Base-by-base conservation (phyloP, 140 eudicot species). In the Anethum foeniculum region DNA sequence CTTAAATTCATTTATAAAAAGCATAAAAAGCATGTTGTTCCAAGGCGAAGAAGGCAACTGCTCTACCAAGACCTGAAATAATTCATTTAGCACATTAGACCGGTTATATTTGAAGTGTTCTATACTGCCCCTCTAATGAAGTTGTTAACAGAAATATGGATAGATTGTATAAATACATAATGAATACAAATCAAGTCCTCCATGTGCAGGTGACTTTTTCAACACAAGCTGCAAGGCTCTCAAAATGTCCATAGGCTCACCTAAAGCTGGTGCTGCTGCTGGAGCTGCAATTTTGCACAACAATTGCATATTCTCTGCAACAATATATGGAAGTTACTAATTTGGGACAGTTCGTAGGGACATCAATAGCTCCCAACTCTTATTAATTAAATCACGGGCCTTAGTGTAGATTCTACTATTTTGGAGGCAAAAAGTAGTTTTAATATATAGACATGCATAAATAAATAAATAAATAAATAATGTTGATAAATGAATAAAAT, bases 1-100 rank as follows among this genome's bases (percentile, higher is more conserved):
- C 79, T 67, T 23, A 30, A 30, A 65, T 28, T 3, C 23, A 11
- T 28, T 65, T 65, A 65, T 65, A n/a, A n/a, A n/a, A n/a, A n/a
- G n/a, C n/a, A 95, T 95, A 86, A 95, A 95, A 48, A 93, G 82
- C 85, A 92, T 25, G 90, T 95, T 92, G 89, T 93, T 95, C 93
- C 87, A 91, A 47, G 99, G 99, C 69, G 97, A 87, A 81, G 82
- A 38, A 19, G 99, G 92, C 83, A 95, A 48, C 79, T 95, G 99
- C 52, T 95, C 99, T 69, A 93, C 77, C 87, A 91, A 73, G 84
- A 95, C 99, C 99, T 95, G 92, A 75, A 89, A 87, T 36, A 75
- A 76, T 76, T 75, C 28, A 81, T 15, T 34, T 34, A 21, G 76
- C 25, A 69, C 60, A 76, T 80, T 67, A 84, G 27, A 65, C 36